Evolutionary conservation across 192 early-diverging fungal genomes (phyloP).

Genomic region (Coemansia sp.): DNA sequence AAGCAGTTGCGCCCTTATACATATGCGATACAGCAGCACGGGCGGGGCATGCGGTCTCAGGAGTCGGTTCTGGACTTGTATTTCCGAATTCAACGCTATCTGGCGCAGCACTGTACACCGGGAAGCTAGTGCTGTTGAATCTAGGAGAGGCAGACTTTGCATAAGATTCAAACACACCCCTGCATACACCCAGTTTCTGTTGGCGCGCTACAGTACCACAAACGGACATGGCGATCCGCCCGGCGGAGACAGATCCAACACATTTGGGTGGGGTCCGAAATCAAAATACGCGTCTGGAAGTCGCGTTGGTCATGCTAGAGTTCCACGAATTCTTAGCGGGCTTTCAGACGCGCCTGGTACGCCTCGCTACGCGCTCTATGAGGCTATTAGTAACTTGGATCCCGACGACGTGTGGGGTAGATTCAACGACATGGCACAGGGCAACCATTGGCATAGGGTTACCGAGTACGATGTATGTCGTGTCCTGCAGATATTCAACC

Average conservation of each 20-base stretch:
- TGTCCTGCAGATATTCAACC: constrained; percentile 32
- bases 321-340: background rate
- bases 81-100: background rate
- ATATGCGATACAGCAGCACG: background rate
- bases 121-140: background rate
- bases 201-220: background rate
- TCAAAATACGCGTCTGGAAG: background rate
- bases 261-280: background rate
- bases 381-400: constrained; percentile 19
- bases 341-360: constrained; percentile 3
- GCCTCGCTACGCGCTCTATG: constrained; percentile 25
- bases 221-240: background rate
- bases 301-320: background rate
- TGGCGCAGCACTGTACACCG: background rate
- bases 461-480: constrained; percentile 38
- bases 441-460: constrained; percentile 28
- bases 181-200: background rate
- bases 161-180: constrained; percentile 1
- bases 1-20: background rate
- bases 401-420: constrained; percentile 30
- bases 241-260: background rate
- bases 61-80: background rate
- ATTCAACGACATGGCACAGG: constrained; percentile 23
- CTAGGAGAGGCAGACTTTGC: background rate
- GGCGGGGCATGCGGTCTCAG: background rate